Evolutionary conservation across 305 asterid species (phyloP), one percentile per base, ranked within the genome.

Genomic region (Fraxinus sp.): DNA sequence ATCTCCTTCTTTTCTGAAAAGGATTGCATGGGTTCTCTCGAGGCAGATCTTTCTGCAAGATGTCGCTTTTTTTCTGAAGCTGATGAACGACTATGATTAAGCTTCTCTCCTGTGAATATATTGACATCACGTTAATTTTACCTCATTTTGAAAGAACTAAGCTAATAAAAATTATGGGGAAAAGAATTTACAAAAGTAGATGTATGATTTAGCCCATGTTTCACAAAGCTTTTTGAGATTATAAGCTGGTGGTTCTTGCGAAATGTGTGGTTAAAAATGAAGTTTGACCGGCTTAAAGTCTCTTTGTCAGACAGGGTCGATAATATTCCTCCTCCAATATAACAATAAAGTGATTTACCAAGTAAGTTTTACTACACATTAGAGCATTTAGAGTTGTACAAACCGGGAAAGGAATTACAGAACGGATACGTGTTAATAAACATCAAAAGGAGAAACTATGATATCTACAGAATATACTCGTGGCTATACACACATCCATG

Each of bases 101-200:
- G 32, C 43, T 78, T 84, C 80, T 70, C 83, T 36, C 71, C 89
- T 77, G 89, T 33, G 41, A 41, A 32, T 22, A 70, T 55, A 75
- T 32, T 26, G 62, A 11, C 37, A 81, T 78, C 82, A 77, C 72
- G 43, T 57, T 20, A 83, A 35, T 77, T 43, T 24, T 75, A 76
- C 71, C 43, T 22, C 33, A 70, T 68, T 32, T 71, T 20, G 4
- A 70, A 37, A 75, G 68, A 62, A 18, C 43, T 79, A 11, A 36
- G 7, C 4, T 28, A 13, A 30, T 10, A 71, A 16, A 30, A 32
- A 55, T 16, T 13, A 24, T 24, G 43, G 71, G 80, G 70, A 77
- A 26, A 20, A 26, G 59, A 46, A 82, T 18, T 74, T 32, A 37
- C 35, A 57, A 71, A 33, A 0, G 26, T 32, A 71, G 74, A 73